phyloP scores from a whole-genome alignment of 2,329 filamentous ascomycete species.

The Colletotrichum sp. region DNA sequence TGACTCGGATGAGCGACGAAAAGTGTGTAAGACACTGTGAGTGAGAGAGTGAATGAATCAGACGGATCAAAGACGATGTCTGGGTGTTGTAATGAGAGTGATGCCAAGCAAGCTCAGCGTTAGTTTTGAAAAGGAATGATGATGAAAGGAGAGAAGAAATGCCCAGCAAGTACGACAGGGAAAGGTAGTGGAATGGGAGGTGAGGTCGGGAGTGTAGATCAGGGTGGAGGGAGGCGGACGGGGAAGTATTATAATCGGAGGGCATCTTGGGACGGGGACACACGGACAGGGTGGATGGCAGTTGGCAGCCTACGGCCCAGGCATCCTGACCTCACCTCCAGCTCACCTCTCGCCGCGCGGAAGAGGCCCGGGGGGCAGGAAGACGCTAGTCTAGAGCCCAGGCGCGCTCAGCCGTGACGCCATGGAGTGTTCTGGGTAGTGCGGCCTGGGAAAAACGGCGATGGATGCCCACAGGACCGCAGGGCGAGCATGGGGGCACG shows the following conservation, averaged over 20 bases:
- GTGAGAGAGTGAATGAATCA: slow-evolving; percentile 32
- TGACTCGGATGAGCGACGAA: slow-evolving; percentile 22
- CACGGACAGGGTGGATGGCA: neutral
- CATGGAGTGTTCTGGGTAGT: neutral
- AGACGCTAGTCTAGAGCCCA: slow-evolving; percentile 9
- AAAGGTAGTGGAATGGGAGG: slow-evolving; percentile 26
- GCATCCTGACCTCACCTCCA: neutral
- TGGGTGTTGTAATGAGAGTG: slow-evolving; percentile 35
- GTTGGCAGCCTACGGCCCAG: neutral
- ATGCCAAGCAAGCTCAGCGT: slow-evolving; percentile 36
- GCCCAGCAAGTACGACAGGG: slow-evolving; percentile 15
- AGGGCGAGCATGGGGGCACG: neutral
- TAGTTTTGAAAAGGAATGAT: slow-evolving; percentile 16
- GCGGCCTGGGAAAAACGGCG: neutral
- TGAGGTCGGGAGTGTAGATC: neutral
- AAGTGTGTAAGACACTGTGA: slow-evolving; percentile 12
- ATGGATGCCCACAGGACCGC: neutral
- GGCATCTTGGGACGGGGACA: neutral
- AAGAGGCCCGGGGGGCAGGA: neutral
- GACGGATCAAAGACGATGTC: slow-evolving; percentile 30
- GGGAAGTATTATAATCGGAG: slow-evolving; percentile 15
- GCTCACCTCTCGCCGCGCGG: neutral
- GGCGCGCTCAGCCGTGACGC: slow-evolving; percentile 19
- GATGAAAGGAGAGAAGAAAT: slow-evolving; percentile 19
- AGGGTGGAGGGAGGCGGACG: neutral